Conservation (phyloP, 495 filamentous ascomycete species). For the Parmelia sp. region DNA sequence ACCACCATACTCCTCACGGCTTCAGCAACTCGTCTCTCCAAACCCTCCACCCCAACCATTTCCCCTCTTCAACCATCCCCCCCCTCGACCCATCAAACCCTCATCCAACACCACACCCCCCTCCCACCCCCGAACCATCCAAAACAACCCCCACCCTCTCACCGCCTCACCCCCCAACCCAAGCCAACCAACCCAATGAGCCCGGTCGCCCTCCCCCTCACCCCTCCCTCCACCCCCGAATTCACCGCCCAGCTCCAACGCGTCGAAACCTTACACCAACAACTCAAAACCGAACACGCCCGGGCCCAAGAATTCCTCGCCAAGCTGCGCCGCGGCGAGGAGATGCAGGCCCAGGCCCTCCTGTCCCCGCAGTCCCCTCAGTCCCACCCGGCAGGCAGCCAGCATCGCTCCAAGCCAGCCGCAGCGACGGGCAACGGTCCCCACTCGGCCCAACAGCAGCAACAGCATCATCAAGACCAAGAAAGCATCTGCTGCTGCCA, state of each 20-base stretch:
- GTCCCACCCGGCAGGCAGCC: neutral
- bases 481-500: slow-evolving; percentile 21
- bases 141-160: neutral
- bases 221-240: slow-evolving; percentile 17
- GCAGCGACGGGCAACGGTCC: slow-evolving; percentile 9
- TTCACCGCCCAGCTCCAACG: slow-evolving; percentile 26
- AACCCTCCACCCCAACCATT: neutral
- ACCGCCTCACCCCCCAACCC: too few species aligned
- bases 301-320: slow-evolving; percentile 27
- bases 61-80: neutral
- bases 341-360: slow-evolving; percentile 17
- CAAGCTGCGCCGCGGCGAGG: slow-evolving; percentile 23
- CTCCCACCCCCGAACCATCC: too few species aligned
- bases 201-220: slow-evolving; percentile 15
- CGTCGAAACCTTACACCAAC: slow-evolving; percentile 27
- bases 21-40: neutral
- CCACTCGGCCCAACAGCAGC: too few species aligned
- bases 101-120: neutral
- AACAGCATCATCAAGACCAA: too few species aligned
- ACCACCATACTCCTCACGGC: neutral
- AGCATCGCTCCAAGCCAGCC: slow-evolving; percentile 5
- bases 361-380: slow-evolving; percentile 3
- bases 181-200: slow-evolving; percentile 7
- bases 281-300: slow-evolving; percentile 25
- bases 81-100: neutral